Conservation (phyloP, 108 stramenopile species). For the Cyclotella distinguenda region DNA sequence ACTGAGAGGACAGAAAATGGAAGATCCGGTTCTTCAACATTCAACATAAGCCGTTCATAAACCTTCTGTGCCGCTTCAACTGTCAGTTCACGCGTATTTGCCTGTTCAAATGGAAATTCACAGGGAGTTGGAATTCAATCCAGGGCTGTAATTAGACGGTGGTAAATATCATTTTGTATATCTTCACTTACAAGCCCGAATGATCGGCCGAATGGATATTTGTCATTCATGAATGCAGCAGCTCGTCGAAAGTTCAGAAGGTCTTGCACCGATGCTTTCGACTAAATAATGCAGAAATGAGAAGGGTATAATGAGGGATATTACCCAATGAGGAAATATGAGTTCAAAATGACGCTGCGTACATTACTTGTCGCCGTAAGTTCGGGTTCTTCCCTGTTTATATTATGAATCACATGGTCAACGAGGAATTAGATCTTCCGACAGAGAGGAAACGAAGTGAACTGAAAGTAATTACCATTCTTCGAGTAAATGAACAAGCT, state of each 20-base stretch:
- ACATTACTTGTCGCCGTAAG: constrained; percentile 18
- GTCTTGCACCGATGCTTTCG: constrained; percentile 52
- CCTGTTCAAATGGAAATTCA: constrained; percentile 8
- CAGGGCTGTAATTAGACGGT: neutral
- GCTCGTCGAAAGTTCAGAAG: constrained; percentile 66
- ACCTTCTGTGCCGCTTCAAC: constrained; percentile 59
- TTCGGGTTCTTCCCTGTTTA: constrained; percentile 59
- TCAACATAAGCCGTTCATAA: constrained; percentile 48
- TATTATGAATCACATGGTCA: neutral
- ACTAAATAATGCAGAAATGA: neutral
- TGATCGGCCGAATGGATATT: constrained; percentile 59
- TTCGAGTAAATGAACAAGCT: constrained; percentile 43
- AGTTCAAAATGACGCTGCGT: neutral
- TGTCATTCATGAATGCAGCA: constrained; percentile 60
- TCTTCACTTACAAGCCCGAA: constrained; percentile 50
- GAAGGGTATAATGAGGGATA: neutral
- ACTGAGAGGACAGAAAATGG: constrained; percentile 59
- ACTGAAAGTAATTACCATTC: constrained; percentile 26
- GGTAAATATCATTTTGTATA: neutral
- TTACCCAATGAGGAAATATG: neutral
- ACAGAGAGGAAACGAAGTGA: neutral
- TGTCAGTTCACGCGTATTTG: constrained; percentile 56
- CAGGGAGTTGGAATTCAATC: neutral
- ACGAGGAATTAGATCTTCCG: neutral
- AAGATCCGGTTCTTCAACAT: constrained; percentile 25